Evolutionary conservation across 1,284 basidiomycete genomes (phyloP), one percentile per base, ranked within the genome.

Genomic region (Xerocomus nothofagi): DNA sequence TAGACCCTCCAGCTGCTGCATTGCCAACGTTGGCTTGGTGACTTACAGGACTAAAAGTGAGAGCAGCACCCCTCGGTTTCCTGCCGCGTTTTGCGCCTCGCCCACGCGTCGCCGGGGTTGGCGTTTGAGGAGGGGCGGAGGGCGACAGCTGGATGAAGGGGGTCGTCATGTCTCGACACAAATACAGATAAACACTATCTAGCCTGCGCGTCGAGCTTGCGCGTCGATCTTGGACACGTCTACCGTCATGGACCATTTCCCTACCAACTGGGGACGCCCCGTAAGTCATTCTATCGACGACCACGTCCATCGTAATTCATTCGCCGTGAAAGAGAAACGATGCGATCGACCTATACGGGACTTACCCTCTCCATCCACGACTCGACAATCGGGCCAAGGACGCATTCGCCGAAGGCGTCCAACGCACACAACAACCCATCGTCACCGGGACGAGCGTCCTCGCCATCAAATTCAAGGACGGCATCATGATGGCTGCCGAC

Each of bases 401-500:
- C 67, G 65, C 75, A 2, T 89, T 88, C 56, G 67, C 78, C 7
- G 79, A 80, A 6, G 78, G 82, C 31, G 79, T 91, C 0, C 84
- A 92, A 62, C 83, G 69, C 52, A 93, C 90, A 33, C 89, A 90
- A 63, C 91, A 96, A 64, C 96, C 97, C 7, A 88, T 99, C 56
- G 93, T 98, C 14, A 99, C 96, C 0, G 97, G 96, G 59, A 97
- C 96, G 5, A 95, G 91, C 49, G 93, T 99, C 8, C 80, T 99
- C 32, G 97, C 90, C 6, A 78, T 99, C 68, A 91, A 91, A 71
- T 99, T 84, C 80, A 93, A 95, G 70, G 93, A 93, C 62, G 96
- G 97, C 3, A 86, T 99, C 58, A 98, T 99, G 93, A 86, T 99
- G 76, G 94, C 97, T n/a, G 93, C 97, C 30, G 96, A 99, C 77